Base-by-base conservation (phyloP, 495 filamentous ascomycete genomes). In the Platismatia glauca region DNA sequence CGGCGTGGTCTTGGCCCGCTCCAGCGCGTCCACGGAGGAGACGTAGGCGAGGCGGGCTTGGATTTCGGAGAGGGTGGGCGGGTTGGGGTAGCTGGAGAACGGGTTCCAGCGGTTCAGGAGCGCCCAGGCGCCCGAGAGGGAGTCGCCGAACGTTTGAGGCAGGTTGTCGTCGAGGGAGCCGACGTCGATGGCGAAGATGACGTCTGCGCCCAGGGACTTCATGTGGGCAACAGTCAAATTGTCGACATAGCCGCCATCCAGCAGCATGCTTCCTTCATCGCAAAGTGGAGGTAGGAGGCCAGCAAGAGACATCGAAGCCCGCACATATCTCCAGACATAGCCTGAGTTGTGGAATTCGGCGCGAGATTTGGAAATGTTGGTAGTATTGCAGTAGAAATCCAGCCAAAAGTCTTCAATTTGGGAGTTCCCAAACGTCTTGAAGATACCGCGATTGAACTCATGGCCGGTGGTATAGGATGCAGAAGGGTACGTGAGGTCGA, bases 351-450 rank as follows among this genome's bases (percentile, higher is more conserved):
- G 94, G 72, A 91, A 90, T 71, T 97, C 91, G 5, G 84, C 83
- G 11, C 91, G 84, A 43, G 86, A 90, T 69, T 91, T 92, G 75
- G 85, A 89, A 76, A 98, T 97, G 69, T 96, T 97, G 33, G 95
- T 97, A 0, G 92, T 97, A 72, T 98, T 98, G 79, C 95, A 97
- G 78, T 97, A 98, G 75, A 91, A 98, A 63, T 95, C 90, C 20
- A 98, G 83, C 94, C 94, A 97, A 71, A 97, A 97, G 71, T 97
- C 95, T 75, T 98, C 94, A 60, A 98, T 97, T 72, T 97, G 94
- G 43, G 88, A 87, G 64, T 95, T 89, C 12, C 91, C 93, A 73
- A 98, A 96, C 0, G 94, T 91, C 75, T 97, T 97, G 83, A 97
- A 98, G 70, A 98, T 97, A 15, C 95, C 95, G 5, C 94, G 89